Evolutionary conservation across 352 stramenopile species (phyloP), one percentile per base, ranked within the genome.

Genomic region (Hyaloperonospora arabidopsidis): DNA sequence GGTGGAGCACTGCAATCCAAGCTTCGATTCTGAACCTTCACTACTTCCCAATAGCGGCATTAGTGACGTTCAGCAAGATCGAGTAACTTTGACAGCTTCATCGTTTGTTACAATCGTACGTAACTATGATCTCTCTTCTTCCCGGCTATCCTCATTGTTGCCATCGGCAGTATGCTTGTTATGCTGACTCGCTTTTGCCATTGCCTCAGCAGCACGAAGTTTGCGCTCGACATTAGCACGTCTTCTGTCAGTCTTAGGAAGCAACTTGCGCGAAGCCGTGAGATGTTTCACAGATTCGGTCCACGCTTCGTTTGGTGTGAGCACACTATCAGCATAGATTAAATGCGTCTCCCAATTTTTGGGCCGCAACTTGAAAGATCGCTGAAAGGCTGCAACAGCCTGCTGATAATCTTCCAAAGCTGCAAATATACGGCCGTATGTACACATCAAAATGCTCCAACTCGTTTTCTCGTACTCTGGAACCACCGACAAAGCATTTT

Each of bases 311-410:
- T 89, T 89, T 22, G 82, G 82, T 39, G 68, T 63, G 35, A 92
- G 49, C 38, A 92, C 77, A 54, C 63, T 79, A 53, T 92, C 81
- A 29, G 82, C 79, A 57, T 91, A 89, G 51, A 92, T 88, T 61
- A 89, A 57, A 60, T 94, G 81, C 36, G 84, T 92, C 64, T 90
- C 78, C 59, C 72, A 86, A 64, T 92, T 94, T 61, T 84, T 87
- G 15, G 76, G 69, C 48, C 68, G 52, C 13, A 90, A 63, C 55
- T 87, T 85, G 57, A 94, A 92, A 44, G 84, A 90, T 6, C 77
- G 72, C 55, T 89, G 70, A 61, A 92, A 94, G 13, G 84, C 80
- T 17, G 65, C 68, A n/a, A 90, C 79, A 2, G 81, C 75, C 49
- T 89, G 79, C 19, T 92, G 67, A 28, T 69, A 86, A 56, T 92